Percentiles rank a stretch among this genome's conserved stretches.
Conservation (phyloP, 2,329 filamentous ascomycete genomes). For the Ophiostoma sp. region DNA sequence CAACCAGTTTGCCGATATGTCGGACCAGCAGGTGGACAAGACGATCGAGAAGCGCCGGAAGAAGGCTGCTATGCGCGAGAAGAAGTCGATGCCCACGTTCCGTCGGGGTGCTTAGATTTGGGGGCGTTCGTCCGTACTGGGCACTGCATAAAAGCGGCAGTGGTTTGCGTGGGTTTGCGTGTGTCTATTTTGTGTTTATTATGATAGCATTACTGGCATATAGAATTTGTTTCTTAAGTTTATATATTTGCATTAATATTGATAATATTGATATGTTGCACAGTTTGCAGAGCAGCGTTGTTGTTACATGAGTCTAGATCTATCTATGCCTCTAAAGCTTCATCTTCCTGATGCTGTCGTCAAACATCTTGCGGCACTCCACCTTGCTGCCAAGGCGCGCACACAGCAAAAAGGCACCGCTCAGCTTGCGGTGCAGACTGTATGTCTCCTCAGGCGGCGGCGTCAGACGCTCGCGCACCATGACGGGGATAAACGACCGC, state of each 20-base stretch:
- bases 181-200: not conserved
- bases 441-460: conserved; percentile 98
- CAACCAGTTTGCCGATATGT: conserved; percentile 77
- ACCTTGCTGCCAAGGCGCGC: conserved; percentile 80
- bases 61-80: conserved; percentile 82
- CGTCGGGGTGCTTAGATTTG: conserved; percentile 34
- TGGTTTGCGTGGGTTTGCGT: conserved; percentile 31
- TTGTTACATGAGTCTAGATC: not conserved
- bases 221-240: not conserved
- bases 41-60: conserved; percentile 82
- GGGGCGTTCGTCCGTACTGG: not conserved
- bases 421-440: conserved; percentile 87
- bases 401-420: conserved; percentile 89
- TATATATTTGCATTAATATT: not conserved
- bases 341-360: conserved; percentile 45
- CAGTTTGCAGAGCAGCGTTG: conserved; percentile 14
- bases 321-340: conserved; percentile 24
- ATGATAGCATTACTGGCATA: conserved; percentile 4
- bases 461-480: conserved; percentile 81
- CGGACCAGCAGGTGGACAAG: conserved; percentile 75
- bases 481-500: conserved; percentile 79
- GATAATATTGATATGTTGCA: conserved; percentile 14
- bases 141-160: not conserved
- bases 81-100: conserved; percentile 61
- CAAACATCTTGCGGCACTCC: conserved; percentile 74